A percentile compares a stretch with the other conserved stretches of the same genome.
phyloP scores from a whole-genome alignment of 305 asterid species.

The Caryopteris hybrid region DNA sequence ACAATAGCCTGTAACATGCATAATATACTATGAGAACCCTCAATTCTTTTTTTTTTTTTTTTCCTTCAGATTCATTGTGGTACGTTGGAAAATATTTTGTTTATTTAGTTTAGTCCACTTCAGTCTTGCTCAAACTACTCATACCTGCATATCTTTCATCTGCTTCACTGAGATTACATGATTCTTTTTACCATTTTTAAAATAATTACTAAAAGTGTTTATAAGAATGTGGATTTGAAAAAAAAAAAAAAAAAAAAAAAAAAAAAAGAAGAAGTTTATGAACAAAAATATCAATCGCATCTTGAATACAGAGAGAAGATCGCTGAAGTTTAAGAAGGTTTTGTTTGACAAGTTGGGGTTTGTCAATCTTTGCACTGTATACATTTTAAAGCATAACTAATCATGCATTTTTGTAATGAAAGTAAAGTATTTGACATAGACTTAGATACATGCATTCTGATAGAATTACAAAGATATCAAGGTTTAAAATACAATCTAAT shows the following conservation, averaged over 20 bases:
- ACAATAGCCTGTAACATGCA: background rate
- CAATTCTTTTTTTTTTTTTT: background rate
- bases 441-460: background rate
- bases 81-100: background rate
- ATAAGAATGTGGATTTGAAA: background rate
- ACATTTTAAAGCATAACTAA: background rate
- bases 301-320: background rate
- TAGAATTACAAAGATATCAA: background rate
- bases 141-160: background rate
- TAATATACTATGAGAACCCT: background rate
- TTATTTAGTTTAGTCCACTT: background rate
- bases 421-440: background rate
- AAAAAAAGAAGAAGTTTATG: too few species aligned
- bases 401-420: background rate
- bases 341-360: background rate
- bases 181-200: background rate
- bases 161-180: background rate
- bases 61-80: background rate
- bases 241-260: too few species aligned
- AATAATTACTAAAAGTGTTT: background rate
- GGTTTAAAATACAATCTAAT: conserved; percentile 2
- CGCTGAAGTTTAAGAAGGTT: background rate
- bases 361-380: background rate
- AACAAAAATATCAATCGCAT: background rate
- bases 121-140: background rate